These are phyloP conservation scores for Mortierella sp. DNA, from an alignment of 371 early-diverging fungal genomes.

Conservation along the genomic window DNA sequence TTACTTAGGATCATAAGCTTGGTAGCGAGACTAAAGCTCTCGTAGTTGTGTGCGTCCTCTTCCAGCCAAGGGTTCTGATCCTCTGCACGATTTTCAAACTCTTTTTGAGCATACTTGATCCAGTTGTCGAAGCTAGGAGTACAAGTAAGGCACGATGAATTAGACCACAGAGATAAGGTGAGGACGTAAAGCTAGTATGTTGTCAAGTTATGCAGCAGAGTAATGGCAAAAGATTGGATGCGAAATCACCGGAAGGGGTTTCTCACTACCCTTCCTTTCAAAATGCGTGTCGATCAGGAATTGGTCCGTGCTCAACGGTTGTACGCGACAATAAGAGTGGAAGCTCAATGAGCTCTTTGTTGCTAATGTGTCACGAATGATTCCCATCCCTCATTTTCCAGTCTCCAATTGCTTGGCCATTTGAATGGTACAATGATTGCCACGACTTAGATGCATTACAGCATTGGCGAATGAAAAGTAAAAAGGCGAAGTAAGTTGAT, in stretches of 20 bases:
- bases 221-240: not conserved
- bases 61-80: conserved; percentile 47
- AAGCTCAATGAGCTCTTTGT: conserved; percentile 4
- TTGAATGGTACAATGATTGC: not conserved
- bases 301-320: conserved; percentile 57
- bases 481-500: not conserved
- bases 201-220: not conserved
- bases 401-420: not conserved
- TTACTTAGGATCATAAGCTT: conserved; percentile 61
- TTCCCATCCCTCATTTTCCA: not conserved
- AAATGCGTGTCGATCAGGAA: conserved; percentile 18
- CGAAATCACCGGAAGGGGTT: not conserved
- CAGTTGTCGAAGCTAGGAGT: conserved; percentile 66
- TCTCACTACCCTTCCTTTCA: not conserved
- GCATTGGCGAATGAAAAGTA: not conserved
- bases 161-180: not conserved
- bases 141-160: not conserved
- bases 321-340: conserved; percentile 28
- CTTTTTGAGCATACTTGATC: conserved; percentile 66
- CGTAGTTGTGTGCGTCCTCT: conserved; percentile 57
- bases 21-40: conserved; percentile 58
- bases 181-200: not conserved
- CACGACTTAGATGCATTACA: not conserved
- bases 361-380: not conserved
- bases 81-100: conserved; percentile 63